Conservation (phyloP, 208 protist species). For the Entamoeba invadens region DNA sequence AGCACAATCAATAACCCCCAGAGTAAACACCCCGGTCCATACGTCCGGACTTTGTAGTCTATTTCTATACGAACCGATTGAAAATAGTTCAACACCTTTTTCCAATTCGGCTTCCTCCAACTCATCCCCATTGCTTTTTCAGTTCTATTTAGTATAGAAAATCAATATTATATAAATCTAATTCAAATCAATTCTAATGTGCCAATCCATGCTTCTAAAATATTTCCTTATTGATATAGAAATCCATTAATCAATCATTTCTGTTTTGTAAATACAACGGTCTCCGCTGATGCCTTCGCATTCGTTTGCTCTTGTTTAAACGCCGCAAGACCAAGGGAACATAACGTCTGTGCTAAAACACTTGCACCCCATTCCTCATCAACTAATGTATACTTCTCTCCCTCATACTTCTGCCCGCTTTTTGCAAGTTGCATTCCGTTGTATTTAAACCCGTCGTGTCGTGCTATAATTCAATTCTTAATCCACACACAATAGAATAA, state of each 20-base stretch:
- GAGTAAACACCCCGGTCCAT: neutral
- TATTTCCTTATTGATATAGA: too few relatives aligned
- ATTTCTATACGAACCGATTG: neutral
- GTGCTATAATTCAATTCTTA: too few relatives aligned
- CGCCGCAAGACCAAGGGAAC: neutral
- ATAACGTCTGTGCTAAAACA: neutral
- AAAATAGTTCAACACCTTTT: too few relatives aligned
- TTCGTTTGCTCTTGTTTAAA: neutral
- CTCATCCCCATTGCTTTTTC: neutral
- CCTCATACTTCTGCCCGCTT: neutral
- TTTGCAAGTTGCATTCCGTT: neutral
- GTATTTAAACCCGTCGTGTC: neutral
- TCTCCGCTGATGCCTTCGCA: neutral
- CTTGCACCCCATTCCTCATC: neutral
- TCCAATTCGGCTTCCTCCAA: neutral
- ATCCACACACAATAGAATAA: too few relatives aligned
- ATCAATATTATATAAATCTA: neutral
- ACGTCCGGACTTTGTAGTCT: neutral
- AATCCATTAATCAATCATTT: neutral
- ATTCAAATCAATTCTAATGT: neutral
- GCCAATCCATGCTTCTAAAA: too few relatives aligned
- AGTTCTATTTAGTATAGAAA: neutral
- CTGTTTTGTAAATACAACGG: neutral
- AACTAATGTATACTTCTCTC: neutral
- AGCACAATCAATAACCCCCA: neutral